Evolutionary conservation across 2,329 filamentous ascomycete species (phyloP), one percentile per base, ranked within the genome.

Genomic region (Pleomassaria siparia): DNA sequence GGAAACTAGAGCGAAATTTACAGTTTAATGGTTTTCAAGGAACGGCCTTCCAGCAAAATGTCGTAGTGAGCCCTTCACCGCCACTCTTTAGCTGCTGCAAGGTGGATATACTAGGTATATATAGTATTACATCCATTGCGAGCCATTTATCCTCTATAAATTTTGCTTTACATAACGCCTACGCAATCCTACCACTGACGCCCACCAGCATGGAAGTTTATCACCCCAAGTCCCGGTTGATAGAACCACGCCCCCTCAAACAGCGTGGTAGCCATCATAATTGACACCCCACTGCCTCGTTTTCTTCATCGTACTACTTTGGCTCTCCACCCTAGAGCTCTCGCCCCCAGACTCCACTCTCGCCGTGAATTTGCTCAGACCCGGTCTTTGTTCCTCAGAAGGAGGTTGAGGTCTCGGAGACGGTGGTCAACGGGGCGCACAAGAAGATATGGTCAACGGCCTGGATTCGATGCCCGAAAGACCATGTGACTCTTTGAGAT

Each of bases 331-430:
- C n/a, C n/a, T n/a, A n/a, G n/a, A n/a, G 18, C 44, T 41, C 25
- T 46, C 44, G 12, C 25, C 44, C 18, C 10, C n/a, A 24, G n/a
- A 12, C 15, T 12, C 7, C 7, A 25, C 20, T 24, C 26, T 10
- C 6, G 44, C 33, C 3, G 35, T 49, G 28, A 62, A 63, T 35
- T 55, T 48, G 16, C 47, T 59, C n/a, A 63, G 26, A 37, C 62
- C 56, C 4, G 59, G 59, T n/a, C 59, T 43, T 29, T 58, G 47
- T 12, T 50, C 48, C 13, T 59, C 58, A 6, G 49, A 49, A 10
- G 59, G 61, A 25, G 53, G 60, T 16, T 55, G 54, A 5, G 60
- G 58, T 15, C 60, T 51, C 10, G 49, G 49, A 20, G 59, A 60
- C 9, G 51, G 25, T 11, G 36, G 56, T 8, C 47, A 25, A 29